These are phyloP conservation scores for Penicillium sp. DNA, from an alignment of 2,329 filamentous ascomycete species.

Conservation along the genomic window DNA sequence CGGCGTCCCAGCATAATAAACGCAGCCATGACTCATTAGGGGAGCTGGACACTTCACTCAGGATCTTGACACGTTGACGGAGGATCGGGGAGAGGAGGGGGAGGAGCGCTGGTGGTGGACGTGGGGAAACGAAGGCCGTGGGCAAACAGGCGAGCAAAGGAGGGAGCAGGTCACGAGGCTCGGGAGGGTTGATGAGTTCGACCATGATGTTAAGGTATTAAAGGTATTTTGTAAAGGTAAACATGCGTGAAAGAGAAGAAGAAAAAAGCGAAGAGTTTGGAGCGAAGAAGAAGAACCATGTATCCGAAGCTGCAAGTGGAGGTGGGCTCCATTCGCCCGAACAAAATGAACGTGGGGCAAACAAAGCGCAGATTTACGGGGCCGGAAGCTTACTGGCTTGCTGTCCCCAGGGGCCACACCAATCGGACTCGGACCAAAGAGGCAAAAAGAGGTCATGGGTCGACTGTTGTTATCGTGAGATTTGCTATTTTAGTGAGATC, in stretches of 20 bases:
- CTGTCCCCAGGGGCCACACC: background rate
- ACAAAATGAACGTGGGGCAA: background rate
- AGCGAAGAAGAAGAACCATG: conserved; percentile 1
- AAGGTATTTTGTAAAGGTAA: background rate
- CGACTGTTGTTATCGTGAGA: background rate
- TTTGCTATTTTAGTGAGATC: background rate
- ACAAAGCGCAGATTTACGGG: background rate
- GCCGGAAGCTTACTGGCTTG: conserved; percentile 7
- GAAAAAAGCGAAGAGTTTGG: conserved; percentile 1
- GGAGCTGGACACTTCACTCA: conserved; percentile 48
- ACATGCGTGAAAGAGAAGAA: background rate
- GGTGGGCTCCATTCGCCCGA: conserved; percentile 10
- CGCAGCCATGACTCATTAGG: conserved; percentile 57
- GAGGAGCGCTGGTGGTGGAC: conserved; percentile 61
- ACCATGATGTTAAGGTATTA: conserved; percentile 44
- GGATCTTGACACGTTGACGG: conserved; percentile 61
- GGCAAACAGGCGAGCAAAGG: conserved; percentile 65
- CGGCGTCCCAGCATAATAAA: conserved; percentile 60
- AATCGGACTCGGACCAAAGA: background rate
- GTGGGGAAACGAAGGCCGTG: conserved; percentile 59
- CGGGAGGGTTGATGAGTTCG: conserved; percentile 56
- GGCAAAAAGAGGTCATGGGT: background rate
- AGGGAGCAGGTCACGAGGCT: conserved; percentile 59
- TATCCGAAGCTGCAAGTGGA: background rate
- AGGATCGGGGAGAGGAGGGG: conserved; percentile 64